Evolutionary conservation across 2,329 filamentous ascomycete genomes (phyloP), one percentile per base, ranked within the genome.

Genomic region (Chalaropsis ovoidea): DNA sequence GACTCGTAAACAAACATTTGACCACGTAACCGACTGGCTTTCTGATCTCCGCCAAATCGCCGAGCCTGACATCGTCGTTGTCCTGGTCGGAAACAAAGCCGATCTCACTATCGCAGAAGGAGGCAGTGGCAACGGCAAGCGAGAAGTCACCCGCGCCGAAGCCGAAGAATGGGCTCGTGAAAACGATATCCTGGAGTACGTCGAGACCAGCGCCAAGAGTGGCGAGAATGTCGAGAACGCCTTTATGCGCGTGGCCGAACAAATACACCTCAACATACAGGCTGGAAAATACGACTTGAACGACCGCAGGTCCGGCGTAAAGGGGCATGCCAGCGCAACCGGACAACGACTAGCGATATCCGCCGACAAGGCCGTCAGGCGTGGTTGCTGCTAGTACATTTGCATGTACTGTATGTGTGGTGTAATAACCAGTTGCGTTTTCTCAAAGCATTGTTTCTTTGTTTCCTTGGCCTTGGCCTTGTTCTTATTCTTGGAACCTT

Each of bases 211-310:
- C 70, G 94, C 94, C 62, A 99, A 97, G 80, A 95, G 87, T 68
- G 94, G 94, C 63, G 90, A 95, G 73, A 90, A 90, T 62, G 94
- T 99, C 43, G 94, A 99, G 75, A 83, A 86, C 70, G 94, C 94
- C 1, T 99, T 99, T 72, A 82, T 95, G 73, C 86, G 94, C 72
- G 92, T 97, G 15, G 91, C 94, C 22, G 91, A 96, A 79, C 82
- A 92, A 75, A 97, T 99, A 78, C 95, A 95, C 74, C 86, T 93
- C 74, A 97, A 97, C 72, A 96, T 99, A 69, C 90, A 96, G 78
- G 90, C 90, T 1, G 94, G 94, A 11, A 90, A 86, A 74, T 97
- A 97, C 74, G 92, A 99, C 76, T 78, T 97, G 70, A 95, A 96
- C 73, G 93, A 97, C 75, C 82, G 93, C 72, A 83, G 92, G 73